Conservation (phyloP, 768 basidiomycete species). For the Baorangia bicolor region DNA sequence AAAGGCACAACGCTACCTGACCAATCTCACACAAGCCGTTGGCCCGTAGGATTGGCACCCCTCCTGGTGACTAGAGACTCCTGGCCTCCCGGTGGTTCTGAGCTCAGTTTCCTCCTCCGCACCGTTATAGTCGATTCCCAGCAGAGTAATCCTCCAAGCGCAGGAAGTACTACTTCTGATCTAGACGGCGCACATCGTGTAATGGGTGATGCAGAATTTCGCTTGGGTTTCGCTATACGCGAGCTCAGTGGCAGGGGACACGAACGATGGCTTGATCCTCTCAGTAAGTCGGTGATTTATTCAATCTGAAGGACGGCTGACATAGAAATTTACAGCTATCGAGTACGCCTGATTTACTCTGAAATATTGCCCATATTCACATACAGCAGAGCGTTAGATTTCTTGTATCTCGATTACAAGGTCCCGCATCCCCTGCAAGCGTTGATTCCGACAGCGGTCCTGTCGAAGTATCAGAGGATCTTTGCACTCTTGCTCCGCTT, state of each 20-base stretch:
- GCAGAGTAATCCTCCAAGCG: conserved; percentile 31
- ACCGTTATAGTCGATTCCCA: conserved; percentile 85
- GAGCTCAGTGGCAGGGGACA: conserved; percentile 65
- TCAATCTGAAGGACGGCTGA: conserved; percentile 6
- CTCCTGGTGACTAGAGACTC: conserved; percentile 68
- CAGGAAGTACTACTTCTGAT: conserved; percentile 26
- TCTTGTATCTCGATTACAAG: conserved; percentile 87
- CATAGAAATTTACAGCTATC: conserved; percentile 14
- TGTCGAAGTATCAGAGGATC: conserved; percentile 85
- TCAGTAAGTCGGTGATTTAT: conserved; percentile 53
- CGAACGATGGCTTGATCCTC: conserved; percentile 80
- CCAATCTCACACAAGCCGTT: conserved; percentile 29
- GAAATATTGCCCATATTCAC: not conserved
- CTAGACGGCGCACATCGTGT: conserved; percentile 37
- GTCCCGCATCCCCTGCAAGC: conserved; percentile 77
- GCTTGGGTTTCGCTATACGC: conserved; percentile 82
- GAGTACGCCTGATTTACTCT: conserved; percentile 15
- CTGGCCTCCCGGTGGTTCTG: conserved; percentile 88
- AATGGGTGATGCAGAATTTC: conserved; percentile 64
- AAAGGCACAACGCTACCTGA: conserved; percentile 19
- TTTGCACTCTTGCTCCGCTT: conserved; percentile 80
- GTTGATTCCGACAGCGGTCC: conserved; percentile 64
- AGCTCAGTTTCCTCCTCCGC: conserved; percentile 78
- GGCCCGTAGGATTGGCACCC: conserved; percentile 74
- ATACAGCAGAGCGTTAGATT: conserved; percentile 71